Percentiles rank a stretch among this genome's conserved stretches.
Evolutionary conservation across 768 basidiomycete genomes (phyloP).

Genomic region (Panaeolus papilionaceus): DNA sequence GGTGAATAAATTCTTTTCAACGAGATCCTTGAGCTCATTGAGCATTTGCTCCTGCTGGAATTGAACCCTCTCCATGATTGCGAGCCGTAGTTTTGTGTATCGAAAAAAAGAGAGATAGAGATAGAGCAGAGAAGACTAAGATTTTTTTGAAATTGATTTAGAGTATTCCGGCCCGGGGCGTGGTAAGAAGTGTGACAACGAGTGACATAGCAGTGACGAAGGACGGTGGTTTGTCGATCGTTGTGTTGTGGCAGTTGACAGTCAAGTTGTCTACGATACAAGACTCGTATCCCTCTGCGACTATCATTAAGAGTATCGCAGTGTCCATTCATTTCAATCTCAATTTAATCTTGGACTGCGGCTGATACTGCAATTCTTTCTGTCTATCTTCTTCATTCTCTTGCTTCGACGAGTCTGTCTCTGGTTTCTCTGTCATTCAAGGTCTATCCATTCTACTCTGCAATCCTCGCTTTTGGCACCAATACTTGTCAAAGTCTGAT

Average conservation of each 20-base stretch:
- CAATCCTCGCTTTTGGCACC: neutral
- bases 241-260: neutral
- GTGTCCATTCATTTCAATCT: neutral
- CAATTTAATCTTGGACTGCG: neutral
- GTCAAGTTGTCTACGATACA: neutral
- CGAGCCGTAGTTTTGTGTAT: neutral
- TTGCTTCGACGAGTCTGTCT: neutral
- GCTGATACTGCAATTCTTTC: neutral
- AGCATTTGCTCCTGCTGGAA: slow-evolving; percentile 96
- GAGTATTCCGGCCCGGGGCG: neutral
- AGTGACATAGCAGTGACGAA: neutral
- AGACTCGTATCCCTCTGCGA: neutral
- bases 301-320: neutral
- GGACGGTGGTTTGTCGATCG: neutral
- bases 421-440: slow-evolving; percentile 5
- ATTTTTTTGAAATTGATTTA: slow-evolving; percentile 10
- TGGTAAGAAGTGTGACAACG: neutral
- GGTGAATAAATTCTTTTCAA: slow-evolving; percentile 85
- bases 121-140: neutral
- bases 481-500: neutral
- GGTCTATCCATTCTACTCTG: neutral
- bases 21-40: slow-evolving; percentile 92
- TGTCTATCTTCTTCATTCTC: neutral
- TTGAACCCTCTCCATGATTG: slow-evolving; percentile 88
- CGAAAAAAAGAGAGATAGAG: neutral